Conservation (phyloP, 306 rosid genomes). For the Hippophae rhamnoides region DNA sequence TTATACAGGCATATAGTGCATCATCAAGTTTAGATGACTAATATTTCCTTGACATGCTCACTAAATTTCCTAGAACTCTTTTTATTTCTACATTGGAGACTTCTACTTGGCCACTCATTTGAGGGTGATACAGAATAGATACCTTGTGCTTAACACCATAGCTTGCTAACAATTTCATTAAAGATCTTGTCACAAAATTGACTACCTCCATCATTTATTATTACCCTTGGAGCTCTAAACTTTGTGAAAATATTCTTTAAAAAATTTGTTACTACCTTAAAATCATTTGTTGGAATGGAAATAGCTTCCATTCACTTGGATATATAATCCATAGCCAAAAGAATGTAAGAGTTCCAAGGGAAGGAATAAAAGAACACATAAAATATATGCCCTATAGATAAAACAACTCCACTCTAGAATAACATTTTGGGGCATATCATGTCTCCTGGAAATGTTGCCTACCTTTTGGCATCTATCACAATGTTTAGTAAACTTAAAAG, state of each 20-base stretch:
- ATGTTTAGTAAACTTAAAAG: no score
- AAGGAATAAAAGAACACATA: background rate
- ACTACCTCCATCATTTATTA: background rate
- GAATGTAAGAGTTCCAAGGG: background rate
- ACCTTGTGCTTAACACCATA: background rate
- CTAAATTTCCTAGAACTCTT: no score
- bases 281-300: background rate
- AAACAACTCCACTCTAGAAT: background rate
- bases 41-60: no score
- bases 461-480: no score
- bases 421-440: no score
- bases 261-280: background rate
- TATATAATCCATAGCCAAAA: constrained; percentile 1
- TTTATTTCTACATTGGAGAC: no score
- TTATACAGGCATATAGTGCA: no score
- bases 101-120: background rate
- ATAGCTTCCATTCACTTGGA: background rate
- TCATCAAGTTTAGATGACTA: no score
- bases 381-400: background rate
- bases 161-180: background rate
- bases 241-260: background rate
- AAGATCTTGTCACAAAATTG: background rate
- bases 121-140: background rate
- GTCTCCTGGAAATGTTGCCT: no score
- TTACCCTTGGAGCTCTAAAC: background rate